Base-by-base conservation (phyloP, 2,329 filamentous ascomycete species). In the Coniochaeta ligniaria region DNA sequence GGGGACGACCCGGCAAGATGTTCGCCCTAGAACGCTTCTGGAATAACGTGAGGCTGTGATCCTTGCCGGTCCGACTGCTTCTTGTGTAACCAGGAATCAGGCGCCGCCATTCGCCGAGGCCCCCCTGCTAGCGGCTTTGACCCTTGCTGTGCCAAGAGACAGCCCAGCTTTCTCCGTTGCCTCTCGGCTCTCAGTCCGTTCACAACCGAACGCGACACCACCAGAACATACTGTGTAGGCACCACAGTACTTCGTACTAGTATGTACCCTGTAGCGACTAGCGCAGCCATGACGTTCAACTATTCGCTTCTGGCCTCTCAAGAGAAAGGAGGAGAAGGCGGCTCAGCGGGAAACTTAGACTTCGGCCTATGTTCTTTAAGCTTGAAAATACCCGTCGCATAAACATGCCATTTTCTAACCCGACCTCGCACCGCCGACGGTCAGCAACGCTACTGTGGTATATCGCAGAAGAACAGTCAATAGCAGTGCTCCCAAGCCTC, bases 11-110 rank as follows among this genome's bases (percentile, higher is more conserved):
- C 47, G 17, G 54, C 17, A 36, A 14, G 54, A 57, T 57, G 31
- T 35, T 26, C 28, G 54, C 35, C 20, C 54, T 57, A 57, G 54
- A 35, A 12, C 54, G 54, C 54, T 57, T 57, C 54, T 57, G 54
- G 54, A 36, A 57, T 35, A 16, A 28, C n/a, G 20, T 38, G 47
- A 35, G 54, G 31, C 28, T 57, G 31, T 38, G 35, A 35, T 38
- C 54, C 35, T 24, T 52, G 47, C 47, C 47, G 47, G 47, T 57
- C 54, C 31, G 54, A 57, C 31, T 38, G 33, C 2, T 36, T 57
- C 11, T 57, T 57, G 54, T 57, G 54, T 57, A 57, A 57, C 54
- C 54, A 38, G 6, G 38, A 36, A 38, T 36, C 2, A 22, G 33
- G 6, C 54, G 54, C 54, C 54, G 54, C 38, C 54, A 57, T 57